Evolutionary conservation across 176 grass and related monocot genomes (phyloP), one percentile per base, ranked within the genome.

Genomic region (Avena sativa): DNA sequence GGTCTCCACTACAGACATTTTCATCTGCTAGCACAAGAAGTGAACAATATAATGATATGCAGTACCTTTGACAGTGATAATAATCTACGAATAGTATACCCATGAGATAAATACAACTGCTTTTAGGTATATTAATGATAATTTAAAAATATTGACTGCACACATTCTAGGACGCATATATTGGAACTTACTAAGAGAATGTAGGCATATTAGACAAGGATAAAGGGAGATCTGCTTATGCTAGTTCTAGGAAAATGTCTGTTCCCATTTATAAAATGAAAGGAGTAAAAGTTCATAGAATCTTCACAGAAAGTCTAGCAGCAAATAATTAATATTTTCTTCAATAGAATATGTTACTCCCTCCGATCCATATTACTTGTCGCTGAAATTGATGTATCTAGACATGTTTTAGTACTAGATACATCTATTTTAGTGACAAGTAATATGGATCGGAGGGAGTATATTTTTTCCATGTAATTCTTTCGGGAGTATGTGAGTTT

Each of bases 161-260:
- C 0, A n/a, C 34, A 59, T 79, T 79, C 55, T 61, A 25, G 77
- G 63, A 32, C 0, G 5, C 26, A 15, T 71, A 7, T 71, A 56
- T 53, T 70, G 62, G 93, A 87, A 67, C 94, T 60, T 99, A 91
- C 76, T 86, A 96, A 76, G 92, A 96, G 73, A 90, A 94, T 89
- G 91, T 96, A 49, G 92, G 94, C 70, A 92, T 96, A 52, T 93
- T 96, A 88, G 97, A 93, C 74, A 94, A 89, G 86, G 92, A 96
- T 70, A 91, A 90, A 40, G 89, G 56, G 64, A 94, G 72, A 86
- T 91, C 87, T 79, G 78, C 97, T 80, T 79, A 89, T 90, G 88
- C 93, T 85, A 80, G 83, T 88, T 96, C 79, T 50, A 93, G 91
- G 74, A 85, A 94, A 61, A 92, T 32, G 73, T 32, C 53, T 15